Percentiles rank a stretch among this genome's conserved stretches.
Evolutionary conservation across 164 flowering plant species (phyloP).

Genomic region (Echeveria elegans): DNA sequence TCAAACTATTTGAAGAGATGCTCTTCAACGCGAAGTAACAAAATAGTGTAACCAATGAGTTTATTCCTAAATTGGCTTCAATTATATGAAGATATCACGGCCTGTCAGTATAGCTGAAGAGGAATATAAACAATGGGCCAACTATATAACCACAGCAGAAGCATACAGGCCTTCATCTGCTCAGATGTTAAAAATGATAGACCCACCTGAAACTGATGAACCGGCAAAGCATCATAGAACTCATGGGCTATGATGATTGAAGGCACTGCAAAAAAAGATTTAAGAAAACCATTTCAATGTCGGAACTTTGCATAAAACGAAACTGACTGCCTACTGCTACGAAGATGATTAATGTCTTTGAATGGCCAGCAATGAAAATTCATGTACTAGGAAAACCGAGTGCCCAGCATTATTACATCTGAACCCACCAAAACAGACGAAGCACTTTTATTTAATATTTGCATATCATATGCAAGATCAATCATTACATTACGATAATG

Average conservation of each 20-base stretch:
- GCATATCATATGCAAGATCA: neutral
- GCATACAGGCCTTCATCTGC: neutral
- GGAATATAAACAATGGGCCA: neutral
- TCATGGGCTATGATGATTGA: constrained; percentile 6
- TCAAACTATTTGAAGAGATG: neutral
- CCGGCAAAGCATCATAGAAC: constrained; percentile 6
- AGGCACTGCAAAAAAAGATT: constrained; percentile 1
- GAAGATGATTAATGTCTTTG: neutral
- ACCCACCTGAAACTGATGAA: constrained; percentile 8
- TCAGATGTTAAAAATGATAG: neutral
- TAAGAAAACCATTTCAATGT: neutral
- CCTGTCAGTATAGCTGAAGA: neutral
- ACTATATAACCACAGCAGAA: neutral
- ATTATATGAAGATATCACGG: too few relatives aligned
- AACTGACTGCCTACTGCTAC: neutral
- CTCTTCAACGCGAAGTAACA: neutral
- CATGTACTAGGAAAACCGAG: neutral
- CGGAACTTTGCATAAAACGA: neutral
- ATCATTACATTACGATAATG: neutral
- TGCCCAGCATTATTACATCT: neutral
- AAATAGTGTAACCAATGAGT: neutral
- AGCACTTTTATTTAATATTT: neutral
- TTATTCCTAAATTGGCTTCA: too few relatives aligned
- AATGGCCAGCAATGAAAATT: too few relatives aligned
- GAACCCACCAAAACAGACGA: neutral